A percentile compares a stretch with the other conserved stretches of the same genome.
Evolutionary conservation across 306 rosid genomes (phyloP).

Genomic region (Erythrophleum fordii): DNA sequence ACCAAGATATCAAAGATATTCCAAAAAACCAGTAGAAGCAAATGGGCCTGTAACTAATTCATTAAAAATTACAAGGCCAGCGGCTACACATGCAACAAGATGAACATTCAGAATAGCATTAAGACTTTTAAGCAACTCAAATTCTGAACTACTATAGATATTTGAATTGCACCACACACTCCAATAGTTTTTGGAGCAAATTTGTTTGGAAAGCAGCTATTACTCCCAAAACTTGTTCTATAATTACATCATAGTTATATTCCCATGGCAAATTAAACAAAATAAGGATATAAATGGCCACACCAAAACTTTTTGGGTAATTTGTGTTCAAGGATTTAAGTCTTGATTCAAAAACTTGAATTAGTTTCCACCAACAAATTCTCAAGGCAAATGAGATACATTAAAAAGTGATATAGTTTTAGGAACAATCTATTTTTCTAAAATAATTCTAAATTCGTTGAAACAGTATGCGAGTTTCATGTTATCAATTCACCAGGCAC

Average conservation of each 20-base stretch:
- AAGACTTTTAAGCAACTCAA: background rate
- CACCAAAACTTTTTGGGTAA: background rate
- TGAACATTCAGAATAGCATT: background rate
- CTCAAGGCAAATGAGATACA: conserved; percentile 15
- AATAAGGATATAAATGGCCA: background rate
- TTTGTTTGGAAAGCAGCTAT: conserved; percentile 2
- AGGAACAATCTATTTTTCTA: background rate
- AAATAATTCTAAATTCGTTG: background rate
- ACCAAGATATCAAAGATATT: background rate
- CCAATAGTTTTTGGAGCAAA: conserved; percentile 14
- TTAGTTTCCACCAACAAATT: conserved; percentile 17
- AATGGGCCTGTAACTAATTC: background rate
- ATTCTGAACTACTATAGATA: conserved; percentile 4
- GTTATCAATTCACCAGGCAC: conserved; percentile 6
- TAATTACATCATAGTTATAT: background rate
- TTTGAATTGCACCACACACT: conserved; percentile 28
- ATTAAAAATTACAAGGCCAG: background rate
- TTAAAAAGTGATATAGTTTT: background rate
- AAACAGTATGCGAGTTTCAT: background rate
- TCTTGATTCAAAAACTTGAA: conserved; percentile 23
- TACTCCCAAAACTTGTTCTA: background rate
- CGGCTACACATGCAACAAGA: conserved; percentile 13
- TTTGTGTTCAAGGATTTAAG: conserved; percentile 10
- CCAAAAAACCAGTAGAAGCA: background rate
- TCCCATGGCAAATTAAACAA: conserved; percentile 3